Conservation (phyloP, 2,329 filamentous ascomycete genomes). For the Chalaropsis thielavioides region DNA sequence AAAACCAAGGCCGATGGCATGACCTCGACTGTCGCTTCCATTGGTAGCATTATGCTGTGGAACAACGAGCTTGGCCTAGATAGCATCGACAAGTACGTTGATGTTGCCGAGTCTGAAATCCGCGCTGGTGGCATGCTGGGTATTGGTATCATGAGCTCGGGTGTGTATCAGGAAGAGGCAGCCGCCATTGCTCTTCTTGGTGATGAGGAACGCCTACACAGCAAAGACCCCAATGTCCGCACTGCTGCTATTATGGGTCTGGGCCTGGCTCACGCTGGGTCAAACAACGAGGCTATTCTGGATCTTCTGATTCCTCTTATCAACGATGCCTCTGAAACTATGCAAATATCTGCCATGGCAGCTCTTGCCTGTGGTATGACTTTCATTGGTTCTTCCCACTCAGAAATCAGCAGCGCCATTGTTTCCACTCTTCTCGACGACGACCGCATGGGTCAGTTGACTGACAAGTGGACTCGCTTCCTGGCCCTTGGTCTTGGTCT, state of each 20-base stretch:
- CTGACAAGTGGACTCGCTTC: slow-evolving; percentile 97
- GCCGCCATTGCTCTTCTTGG: slow-evolving; percentile 76
- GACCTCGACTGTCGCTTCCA: slow-evolving; percentile 86
- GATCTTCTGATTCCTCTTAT: slow-evolving; percentile 79
- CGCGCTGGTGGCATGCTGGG: slow-evolving; percentile 84
- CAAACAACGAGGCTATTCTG: slow-evolving; percentile 78
- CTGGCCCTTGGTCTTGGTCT: slow-evolving; percentile 86
- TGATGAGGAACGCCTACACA: slow-evolving; percentile 63
- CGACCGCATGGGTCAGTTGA: slow-evolving; percentile 75
- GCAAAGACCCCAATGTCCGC: slow-evolving; percentile 62
- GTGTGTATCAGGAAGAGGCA: slow-evolving; percentile 77
- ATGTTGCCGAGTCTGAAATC: slow-evolving; percentile 53
- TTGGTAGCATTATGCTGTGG: slow-evolving; percentile 85
- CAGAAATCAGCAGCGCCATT: slow-evolving; percentile 83
- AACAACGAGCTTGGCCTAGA: slow-evolving; percentile 85
- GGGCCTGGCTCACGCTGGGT: slow-evolving; percentile 85
- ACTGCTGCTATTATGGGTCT: slow-evolving; percentile 91
- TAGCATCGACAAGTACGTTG: slow-evolving; percentile 89
- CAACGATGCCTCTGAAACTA: slow-evolving; percentile 66
- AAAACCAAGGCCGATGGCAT: slow-evolving; percentile 98
- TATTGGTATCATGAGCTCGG: slow-evolving; percentile 90
- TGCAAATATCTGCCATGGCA: slow-evolving; percentile 95
- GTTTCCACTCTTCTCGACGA: slow-evolving; percentile 88
- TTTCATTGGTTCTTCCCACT: slow-evolving; percentile 82
- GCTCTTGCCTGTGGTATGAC: slow-evolving; percentile 80